phyloP scores from a whole-genome alignment of 176 grass and related monocot genomes.

The Raddia guianensis region DNA sequence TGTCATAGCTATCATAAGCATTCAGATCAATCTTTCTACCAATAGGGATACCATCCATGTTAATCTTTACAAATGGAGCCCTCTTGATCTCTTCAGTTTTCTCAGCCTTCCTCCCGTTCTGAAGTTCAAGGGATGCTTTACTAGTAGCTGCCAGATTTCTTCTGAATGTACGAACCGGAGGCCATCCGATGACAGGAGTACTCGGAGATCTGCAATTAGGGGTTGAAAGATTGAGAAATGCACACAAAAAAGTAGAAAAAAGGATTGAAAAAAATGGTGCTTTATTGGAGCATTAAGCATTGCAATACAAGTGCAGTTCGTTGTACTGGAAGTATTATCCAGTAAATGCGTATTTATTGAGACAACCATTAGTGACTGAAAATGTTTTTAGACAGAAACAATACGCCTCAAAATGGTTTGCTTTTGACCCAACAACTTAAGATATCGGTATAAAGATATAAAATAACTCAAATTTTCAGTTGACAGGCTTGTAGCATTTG shows the following conservation, averaged over 20 bases:
- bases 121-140: constrained; percentile 41
- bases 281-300: not conserved
- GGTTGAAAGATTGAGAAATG: not conserved
- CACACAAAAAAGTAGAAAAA: not conserved
- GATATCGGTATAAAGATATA: not conserved
- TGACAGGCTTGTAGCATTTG: not conserved
- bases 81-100: constrained; percentile 46
- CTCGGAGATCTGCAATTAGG: constrained; percentile 46
- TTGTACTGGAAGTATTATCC: not conserved
- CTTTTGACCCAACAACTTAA: not conserved
- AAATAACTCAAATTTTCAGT: not conserved
- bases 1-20: constrained; percentile 51
- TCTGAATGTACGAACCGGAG: constrained; percentile 77
- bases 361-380: not conserved
- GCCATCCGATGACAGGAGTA: constrained; percentile 78
- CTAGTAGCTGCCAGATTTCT: constrained; percentile 67
- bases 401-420: not conserved
- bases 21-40: constrained; percentile 67
- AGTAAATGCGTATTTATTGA: not conserved
- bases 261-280: not conserved
- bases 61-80: constrained; percentile 68
- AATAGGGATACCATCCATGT: constrained; percentile 77
- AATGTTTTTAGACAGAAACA: not conserved
- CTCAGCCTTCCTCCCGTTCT: constrained; percentile 24
- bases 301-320: not conserved